Evolutionary conservation across 2,329 filamentous ascomycete species (phyloP), one percentile per base, ranked within the genome.

Genomic region (Metarhizium album): DNA sequence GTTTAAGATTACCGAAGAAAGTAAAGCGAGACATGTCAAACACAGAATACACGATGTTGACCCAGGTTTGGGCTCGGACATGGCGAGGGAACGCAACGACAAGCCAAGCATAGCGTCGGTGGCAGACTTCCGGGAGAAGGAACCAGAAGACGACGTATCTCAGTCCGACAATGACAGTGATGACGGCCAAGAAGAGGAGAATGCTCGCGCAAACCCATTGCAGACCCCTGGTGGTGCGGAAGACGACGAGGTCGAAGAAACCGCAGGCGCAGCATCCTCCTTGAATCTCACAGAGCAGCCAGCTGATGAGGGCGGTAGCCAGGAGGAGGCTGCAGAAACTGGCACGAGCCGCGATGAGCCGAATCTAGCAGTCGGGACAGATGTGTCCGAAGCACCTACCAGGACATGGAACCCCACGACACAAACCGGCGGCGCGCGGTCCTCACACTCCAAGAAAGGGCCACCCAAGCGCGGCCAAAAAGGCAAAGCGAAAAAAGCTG

Each of bases 1-100:
- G 67, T 98, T 95, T 67, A 84, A 82, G 60, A 84, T 97, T 48
- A 95, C 88, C 60, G 87, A 94, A 51, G 86, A 90, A 60, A 95
- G 90, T 68, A 87, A 89, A 64, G 78, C 75, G 3, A 86, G 82
- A 52, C 90, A 96, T 65, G 75, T 83, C 42, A 91, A 87, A 64
- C 86, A 94, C 51, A 63, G 67, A 6, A 49, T 71, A 16, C 58
- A 64, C 7, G 64, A 65, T 22, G 59, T 56, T 7, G 57, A 62
- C 18, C 55, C 51, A 7, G 43, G 55, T 4, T 14, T 52, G 20
- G 54, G 49, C 3, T 27, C 45, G 11, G 54, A 57, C 4, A 59
- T 49, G 50, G 53, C 43, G 2, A 27, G 13, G 7, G 29, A 37
- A 8, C 24, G 60, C 8, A 61, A 63, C n/a, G 46, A 50, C 38